Base-by-base conservation (phyloP, 495 filamentous ascomycete genomes). In the Parathielavia hyrcaniae region DNA sequence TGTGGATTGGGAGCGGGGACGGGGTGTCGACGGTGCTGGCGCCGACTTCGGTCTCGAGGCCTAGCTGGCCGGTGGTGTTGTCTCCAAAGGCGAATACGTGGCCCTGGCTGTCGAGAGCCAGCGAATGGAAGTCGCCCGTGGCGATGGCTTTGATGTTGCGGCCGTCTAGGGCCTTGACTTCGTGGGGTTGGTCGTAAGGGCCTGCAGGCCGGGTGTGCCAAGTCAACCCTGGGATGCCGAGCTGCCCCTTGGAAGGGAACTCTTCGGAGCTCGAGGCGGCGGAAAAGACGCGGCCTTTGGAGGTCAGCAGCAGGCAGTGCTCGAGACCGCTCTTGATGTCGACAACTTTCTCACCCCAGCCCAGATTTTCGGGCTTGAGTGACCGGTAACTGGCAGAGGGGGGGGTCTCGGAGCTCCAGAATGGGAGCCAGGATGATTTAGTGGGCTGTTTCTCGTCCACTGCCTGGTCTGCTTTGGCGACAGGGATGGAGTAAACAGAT, bases 21-120 rank as follows among this genome's bases (percentile, higher is more conserved):
- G 93, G 92, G 0, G 76, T 76, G 65, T 93, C 89, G 52, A 86
- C 73, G 57, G 74, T 81, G 11, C 82, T 77, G 12, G 79, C 68
- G 38, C 84, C 80, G 0, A 81, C 65, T 50, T 82, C 80, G 46
- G 77, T 82, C 48, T 88, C 81, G 60, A 91, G 82, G 8, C 92
- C 92, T 11, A 97, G 74, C 70, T 97, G 93, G 35, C 93, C 93
- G 53, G 79, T 78, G 0, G 85, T 83, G 69, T 97, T 97, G 67
- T 96, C 90, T 20, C 93, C 93, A 70, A 96, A 98, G 26, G 83
- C 76, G 69, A 90, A 96, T n/a, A 91, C 79, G 23, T 80, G 78
- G 39, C 93, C 93, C 44, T 87, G 73, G 26, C 76, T 78, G 64
- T 90, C 88, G 17, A 90, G 76, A 1, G 79, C 86, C 12, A 96